These are phyloP conservation scores for Thielaviopsis cerberus DNA, from an alignment of 2,329 filamentous ascomycete species.

Conservation along the genomic window DNA sequence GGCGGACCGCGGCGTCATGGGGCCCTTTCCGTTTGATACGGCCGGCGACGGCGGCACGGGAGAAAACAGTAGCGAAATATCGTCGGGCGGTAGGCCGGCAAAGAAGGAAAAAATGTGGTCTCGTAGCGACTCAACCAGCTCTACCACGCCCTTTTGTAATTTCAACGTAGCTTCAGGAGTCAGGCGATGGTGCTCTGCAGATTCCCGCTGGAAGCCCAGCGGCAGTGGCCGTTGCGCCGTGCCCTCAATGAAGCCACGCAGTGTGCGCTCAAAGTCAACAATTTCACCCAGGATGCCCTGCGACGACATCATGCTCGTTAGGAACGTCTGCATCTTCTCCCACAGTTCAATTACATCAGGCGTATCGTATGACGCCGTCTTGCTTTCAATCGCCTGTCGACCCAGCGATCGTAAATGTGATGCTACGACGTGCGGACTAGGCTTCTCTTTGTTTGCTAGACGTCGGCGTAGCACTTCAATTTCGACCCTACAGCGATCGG, in stretches of 20 bases:
- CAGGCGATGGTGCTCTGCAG: slow-evolving; percentile 61
- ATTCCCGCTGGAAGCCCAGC: slow-evolving; percentile 63
- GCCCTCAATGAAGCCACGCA: slow-evolving; percentile 76
- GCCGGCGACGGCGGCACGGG: slow-evolving; percentile 53
- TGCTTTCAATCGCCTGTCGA: slow-evolving; percentile 45
- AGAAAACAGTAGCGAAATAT: slow-evolving; percentile 73
- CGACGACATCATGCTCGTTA: slow-evolving; percentile 55
- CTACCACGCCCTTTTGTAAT: slow-evolving; percentile 58
- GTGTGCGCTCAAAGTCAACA: slow-evolving; percentile 82
- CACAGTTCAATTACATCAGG: slow-evolving; percentile 73
- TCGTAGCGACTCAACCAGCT: slow-evolving; percentile 68
- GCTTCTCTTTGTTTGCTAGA: slow-evolving; percentile 56
- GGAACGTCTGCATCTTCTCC: slow-evolving; percentile 66
- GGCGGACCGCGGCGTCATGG: slow-evolving; percentile 34
- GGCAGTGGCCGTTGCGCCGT: slow-evolving; percentile 66
- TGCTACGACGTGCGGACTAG: slow-evolving; percentile 48
- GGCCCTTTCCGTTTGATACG: slow-evolving; percentile 27
- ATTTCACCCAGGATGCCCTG: slow-evolving; percentile 76
- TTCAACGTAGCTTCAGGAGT: slow-evolving; percentile 51
- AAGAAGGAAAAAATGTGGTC: slow-evolving; percentile 71
- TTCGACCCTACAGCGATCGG: slow-evolving; percentile 76
- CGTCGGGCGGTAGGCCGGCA: slow-evolving; percentile 70
- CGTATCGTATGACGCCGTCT: slow-evolving; percentile 51
- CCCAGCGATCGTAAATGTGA: slow-evolving; percentile 58
- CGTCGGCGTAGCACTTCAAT: slow-evolving; percentile 77